Base-by-base conservation (phyloP, 1,139 yeast species). In the Geotrichum phurueaensis region DNA sequence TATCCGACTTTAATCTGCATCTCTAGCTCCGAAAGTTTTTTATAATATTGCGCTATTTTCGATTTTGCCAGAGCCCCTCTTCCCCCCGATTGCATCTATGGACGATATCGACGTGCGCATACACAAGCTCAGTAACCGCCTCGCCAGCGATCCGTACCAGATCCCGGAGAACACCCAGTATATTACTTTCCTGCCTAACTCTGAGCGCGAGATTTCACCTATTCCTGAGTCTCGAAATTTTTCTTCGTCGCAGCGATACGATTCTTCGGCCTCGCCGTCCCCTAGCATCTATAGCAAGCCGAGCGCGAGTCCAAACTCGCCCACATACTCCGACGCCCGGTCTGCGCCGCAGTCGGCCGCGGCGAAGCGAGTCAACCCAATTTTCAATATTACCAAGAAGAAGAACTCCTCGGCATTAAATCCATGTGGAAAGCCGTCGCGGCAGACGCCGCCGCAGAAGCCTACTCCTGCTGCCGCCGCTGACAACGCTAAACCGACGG, bases 71-170 rank as follows among this genome's bases (percentile, higher is more conserved):
- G 18, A 27, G 23, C 20, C 1, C 18, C n/a, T 13, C 29, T 25
- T 15, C 7, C 31, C 51, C 31, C 51, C 51, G 31, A 6, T 48
- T 48, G 51, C 29, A 57, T 57, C 54, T 29, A 61, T 61, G 63
- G 63, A 61, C 29, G 62, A 61, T 39, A 56, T 61, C 50, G 63
- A 61, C 56, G 55, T 55, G 36, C 61, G 63, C 29, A 61, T 61
- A 12, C 31, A 50, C 33, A 56, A 59, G 36, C 51, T 61, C 50
- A 53, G 63, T 29, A 50, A 59, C n/a, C 60, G 54, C 27, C 57
- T 61, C 31, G 57, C 60, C 23, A 47, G 57, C 20, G 61, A 56
- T 49, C 63, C 63, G 15, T 57, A 55, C 27, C 54, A 54, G 29
- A 61, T 59, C 53, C 58, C 63, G 12, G 57, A 61, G n/a, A 61